phyloP scores from a whole-genome alignment of 495 filamentous ascomycete genomes.

The Rhizodiscina lignyota region DNA sequence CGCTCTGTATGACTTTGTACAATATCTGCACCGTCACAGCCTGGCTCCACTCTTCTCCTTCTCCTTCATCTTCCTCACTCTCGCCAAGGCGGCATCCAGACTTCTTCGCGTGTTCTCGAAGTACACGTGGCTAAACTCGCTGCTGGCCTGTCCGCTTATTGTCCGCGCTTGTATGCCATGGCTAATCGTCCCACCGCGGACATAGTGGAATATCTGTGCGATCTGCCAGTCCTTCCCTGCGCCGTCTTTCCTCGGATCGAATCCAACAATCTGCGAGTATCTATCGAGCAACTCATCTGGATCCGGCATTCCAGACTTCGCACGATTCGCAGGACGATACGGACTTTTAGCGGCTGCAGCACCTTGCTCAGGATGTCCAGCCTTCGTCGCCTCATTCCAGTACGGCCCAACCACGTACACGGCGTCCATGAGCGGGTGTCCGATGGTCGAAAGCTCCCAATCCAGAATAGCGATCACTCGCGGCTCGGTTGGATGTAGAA shows the following conservation, averaged over 20 bases:
- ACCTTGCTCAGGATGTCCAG: conserved; percentile 1
- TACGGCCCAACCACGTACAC: conserved; percentile 9
- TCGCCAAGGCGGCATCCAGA: conserved; percentile 6
- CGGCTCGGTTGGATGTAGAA: conserved; percentile 12
- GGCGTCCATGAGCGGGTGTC: conserved; percentile 12
- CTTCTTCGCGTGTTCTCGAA: conserved; percentile 9
- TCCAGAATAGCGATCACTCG: conserved; percentile 11
- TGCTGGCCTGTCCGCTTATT: conserved; percentile 12
- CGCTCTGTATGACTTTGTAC: too few species aligned
- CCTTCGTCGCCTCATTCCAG: conserved; percentile 4
- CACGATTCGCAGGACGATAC: conserved; percentile 6
- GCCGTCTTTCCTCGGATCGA: conserved; percentile 9
- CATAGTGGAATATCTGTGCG: conserved; percentile 10
- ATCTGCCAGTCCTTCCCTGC: conserved; percentile 10
- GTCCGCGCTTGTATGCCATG: conserved; percentile 12
- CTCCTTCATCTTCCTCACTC: conserved; percentile 8
- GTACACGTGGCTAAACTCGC: conserved; percentile 10
- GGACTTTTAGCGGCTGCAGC: conserved; percentile 2
- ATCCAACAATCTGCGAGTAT: conserved; percentile 6
- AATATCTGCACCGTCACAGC: too few species aligned
- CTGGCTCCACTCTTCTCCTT: conserved; percentile 5
- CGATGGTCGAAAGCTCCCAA: conserved; percentile 11
- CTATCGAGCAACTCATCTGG: conserved; percentile 9
- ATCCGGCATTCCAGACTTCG: conserved; percentile 5
- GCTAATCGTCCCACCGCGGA: conserved; percentile 11